Base-by-base conservation (phyloP, 2,329 filamentous ascomycete genomes). In the Trichoderma koningiopsis region DNA sequence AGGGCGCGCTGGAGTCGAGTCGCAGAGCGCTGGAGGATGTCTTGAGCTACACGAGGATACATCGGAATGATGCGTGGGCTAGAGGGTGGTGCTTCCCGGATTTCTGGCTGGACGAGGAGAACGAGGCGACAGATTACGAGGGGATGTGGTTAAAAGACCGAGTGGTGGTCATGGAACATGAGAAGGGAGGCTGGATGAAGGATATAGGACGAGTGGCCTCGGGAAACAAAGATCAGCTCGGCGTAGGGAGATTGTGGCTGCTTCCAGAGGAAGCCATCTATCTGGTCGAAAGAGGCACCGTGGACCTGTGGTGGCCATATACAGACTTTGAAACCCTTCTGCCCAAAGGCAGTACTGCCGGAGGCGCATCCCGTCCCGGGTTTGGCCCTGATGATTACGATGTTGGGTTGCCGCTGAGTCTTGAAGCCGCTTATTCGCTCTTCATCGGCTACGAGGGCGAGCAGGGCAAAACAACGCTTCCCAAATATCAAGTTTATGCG, bases 181-280 rank as follows among this genome's bases (percentile, higher is more conserved):
- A 89, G n/a, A 90, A 87, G 71, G 92, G 93, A 0, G 85, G 87
- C n/a, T 86, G 89, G 77, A 91, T 91, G 77, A 88, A 89, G 75
- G 91, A 88, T n/a, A 90, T 95, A 78, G 96, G 96, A 0, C 88
- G 89, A 68, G 87, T 84, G 10, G 79, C 87, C 4, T 81, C 88
- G 1, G 84, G 84, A n/a, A 83, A 85, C 52, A 86, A 84, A 71
- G 87, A 89, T 69, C 79, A 80, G 64, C 80, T 84, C 0, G 86
- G 85, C 3, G 85, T 85, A 70, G 87, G 89, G 35, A 88, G 87
- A 71, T 82, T 94, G 52, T 97, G 94, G 94, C 77, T 99, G 62
- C 79, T 97, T 49, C 95, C 95, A 0, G 96, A 99, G 77, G 96
- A 99, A 80, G 92, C 94, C 6, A 84, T 99, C 65, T 97, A 94